Conservation (phyloP, 495 filamentous ascomycete species). For the Talaromyces thailandensis region DNA sequence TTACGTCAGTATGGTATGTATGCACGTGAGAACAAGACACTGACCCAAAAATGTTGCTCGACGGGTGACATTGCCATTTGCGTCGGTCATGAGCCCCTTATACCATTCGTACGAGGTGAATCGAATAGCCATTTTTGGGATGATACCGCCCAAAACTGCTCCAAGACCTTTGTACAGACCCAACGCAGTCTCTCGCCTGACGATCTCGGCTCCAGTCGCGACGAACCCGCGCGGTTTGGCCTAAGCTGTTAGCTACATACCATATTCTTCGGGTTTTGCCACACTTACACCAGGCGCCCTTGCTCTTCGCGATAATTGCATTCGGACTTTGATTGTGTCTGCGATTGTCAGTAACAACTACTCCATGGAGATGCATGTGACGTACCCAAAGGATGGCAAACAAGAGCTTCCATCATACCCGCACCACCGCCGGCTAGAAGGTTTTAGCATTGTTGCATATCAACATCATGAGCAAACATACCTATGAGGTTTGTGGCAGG, state of each 20-base stretch:
- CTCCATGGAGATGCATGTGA: constrained; percentile 1
- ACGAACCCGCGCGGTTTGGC: constrained; percentile 80
- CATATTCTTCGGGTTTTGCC: background rate
- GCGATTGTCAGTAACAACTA: constrained; percentile 13
- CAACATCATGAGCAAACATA: constrained; percentile 27
- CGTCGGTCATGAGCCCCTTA: constrained; percentile 70
- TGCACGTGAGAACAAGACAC: constrained; percentile 9
- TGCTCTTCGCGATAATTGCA: constrained; percentile 91
- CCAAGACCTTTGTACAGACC: constrained; percentile 96
- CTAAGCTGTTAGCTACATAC: constrained; percentile 26
- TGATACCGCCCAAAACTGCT: constrained; percentile 90
- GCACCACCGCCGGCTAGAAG: constrained; percentile 84
- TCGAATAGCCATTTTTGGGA: constrained; percentile 99
- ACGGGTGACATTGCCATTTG: constrained; percentile 60
- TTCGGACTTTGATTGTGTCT: constrained; percentile 98
- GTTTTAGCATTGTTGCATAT: background rate
- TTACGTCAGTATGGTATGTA: background rate
- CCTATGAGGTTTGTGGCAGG: constrained; percentile 91
- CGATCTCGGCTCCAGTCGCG: constrained; percentile 77
- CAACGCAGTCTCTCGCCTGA: constrained; percentile 78
- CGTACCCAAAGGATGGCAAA: constrained; percentile 89
- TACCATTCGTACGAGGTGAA: constrained; percentile 97
- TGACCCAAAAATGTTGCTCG: constrained; percentile 73
- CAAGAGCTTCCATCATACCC: constrained; percentile 98
- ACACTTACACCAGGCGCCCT: constrained; percentile 64